Evolutionary conservation across 345 rosid genomes (phyloP).

Genomic region (Noccaea bulbosa): DNA sequence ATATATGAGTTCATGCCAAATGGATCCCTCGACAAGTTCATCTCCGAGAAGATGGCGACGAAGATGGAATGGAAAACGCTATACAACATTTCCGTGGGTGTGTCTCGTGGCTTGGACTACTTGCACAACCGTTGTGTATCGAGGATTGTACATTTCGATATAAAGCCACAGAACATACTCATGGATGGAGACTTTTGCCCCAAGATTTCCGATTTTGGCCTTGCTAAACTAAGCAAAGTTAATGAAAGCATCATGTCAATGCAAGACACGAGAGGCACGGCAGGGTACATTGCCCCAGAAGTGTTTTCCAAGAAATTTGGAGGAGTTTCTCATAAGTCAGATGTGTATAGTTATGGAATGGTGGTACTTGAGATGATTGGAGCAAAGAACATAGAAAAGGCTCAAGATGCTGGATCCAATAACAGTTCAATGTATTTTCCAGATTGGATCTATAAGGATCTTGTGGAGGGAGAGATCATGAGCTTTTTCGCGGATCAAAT

Average conservation of each 20-base stretch:
- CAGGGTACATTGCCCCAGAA: conserved; percentile 60
- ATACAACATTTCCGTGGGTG: conserved; percentile 46
- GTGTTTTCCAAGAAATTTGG: conserved; percentile 47
- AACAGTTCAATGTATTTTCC: conserved; percentile 33
- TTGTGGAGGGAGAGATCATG: conserved; percentile 28
- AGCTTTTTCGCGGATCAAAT: conserved; percentile 21
- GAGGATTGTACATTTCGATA: conserved; percentile 58
- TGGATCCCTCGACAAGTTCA: conserved; percentile 54
- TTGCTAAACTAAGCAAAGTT: conserved; percentile 49
- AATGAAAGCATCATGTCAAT: conserved; percentile 49
- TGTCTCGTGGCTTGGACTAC: conserved; percentile 58
- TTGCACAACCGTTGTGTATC: conserved; percentile 56
- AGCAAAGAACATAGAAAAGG: conserved; percentile 33
- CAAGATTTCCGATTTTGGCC: conserved; percentile 63
- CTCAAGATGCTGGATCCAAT: conserved; percentile 5
- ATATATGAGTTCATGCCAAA: conserved; percentile 43
- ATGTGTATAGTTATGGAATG: conserved; percentile 62
- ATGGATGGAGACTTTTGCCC: conserved; percentile 47
- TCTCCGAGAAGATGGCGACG: conserved; percentile 16
- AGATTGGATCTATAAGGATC: conserved; percentile 35
- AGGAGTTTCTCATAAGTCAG: conserved; percentile 49
- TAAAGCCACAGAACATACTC: conserved; percentile 61
- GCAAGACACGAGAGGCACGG: conserved; percentile 52
- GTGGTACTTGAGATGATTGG: conserved; percentile 55
- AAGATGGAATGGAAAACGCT: conserved; percentile 39